Evolutionary conservation across 139 green algal species (phyloP), one percentile per base, ranked within the genome.

Genomic region (Eudorina sp.): DNA sequence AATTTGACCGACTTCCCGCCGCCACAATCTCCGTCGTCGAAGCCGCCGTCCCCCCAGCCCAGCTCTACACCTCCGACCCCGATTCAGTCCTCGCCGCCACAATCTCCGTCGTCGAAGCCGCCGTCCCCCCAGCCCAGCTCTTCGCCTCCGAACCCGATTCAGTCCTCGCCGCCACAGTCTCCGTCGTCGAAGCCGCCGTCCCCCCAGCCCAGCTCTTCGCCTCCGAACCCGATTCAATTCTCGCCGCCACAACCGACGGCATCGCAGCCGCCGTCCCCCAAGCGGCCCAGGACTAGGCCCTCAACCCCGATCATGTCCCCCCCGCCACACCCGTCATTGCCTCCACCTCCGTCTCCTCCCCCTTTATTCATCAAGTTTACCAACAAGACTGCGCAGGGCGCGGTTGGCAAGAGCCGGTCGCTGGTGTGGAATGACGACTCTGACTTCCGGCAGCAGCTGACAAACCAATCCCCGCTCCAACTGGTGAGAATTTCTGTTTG

Each of bases 401-500:
- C 73, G 0, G 7, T 48, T 64, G 73, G 45, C 73, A 58, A 51
- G n/a, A 46, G n/a, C 13, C 69, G 77, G 53, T n/a, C 23, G 1
- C 53, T 72, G 9, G 77, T 84, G 23, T 84, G 53, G 53, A 55
- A 73, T 27, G 27, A 27, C 18, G 38, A 36, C 21, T 25, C 53
- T 0, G 53, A 84, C 38, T 84, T 84, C 53, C 25, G 27, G 6
- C 31, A n/a, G 29, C 34, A 72, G 77, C 21, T 84, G 7, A 13
- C 53, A 6, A 66, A 0, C 3, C 4, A 43, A 0, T 38, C 77
- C 9, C 53, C 77, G 23, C 77, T 84, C 25, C 77, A 84, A 27
- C 77, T 84, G 77, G 77, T 79, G 27, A 53, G 70, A 41, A 18
- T 55, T 55, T 55, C 48, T n/a, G n/a, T n/a, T n/a, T n/a, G n/a